Conservation (phyloP, 2,329 filamentous ascomycete species). For the Fusarium sp. region DNA sequence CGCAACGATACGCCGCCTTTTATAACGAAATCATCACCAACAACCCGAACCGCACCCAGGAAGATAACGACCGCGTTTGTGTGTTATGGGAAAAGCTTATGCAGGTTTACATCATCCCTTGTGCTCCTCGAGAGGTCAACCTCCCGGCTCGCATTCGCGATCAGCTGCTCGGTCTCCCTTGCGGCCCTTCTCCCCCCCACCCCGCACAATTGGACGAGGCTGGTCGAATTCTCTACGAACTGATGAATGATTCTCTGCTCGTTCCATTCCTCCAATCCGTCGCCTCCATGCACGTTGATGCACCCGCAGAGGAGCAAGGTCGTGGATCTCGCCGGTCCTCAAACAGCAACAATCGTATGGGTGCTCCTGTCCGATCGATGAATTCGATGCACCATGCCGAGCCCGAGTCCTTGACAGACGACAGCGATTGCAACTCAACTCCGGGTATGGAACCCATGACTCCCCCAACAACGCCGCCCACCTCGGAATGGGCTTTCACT, state of each 20-base stretch:
- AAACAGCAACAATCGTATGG: slow-evolving; percentile 51
- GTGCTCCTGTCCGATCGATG: slow-evolving; percentile 46
- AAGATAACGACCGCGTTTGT: slow-evolving; percentile 73
- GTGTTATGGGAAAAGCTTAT: slow-evolving; percentile 89
- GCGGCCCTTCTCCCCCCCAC: slow-evolving; percentile 72
- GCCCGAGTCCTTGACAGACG: slow-evolving; percentile 68
- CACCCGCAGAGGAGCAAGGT: slow-evolving; percentile 51
- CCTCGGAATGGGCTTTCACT: slow-evolving; percentile 65
- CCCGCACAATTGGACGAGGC: slow-evolving; percentile 84
- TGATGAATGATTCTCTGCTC: slow-evolving; percentile 97
- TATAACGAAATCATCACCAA: slow-evolving; percentile 58
- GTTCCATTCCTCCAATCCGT: slow-evolving; percentile 87
- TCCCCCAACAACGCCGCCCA: slow-evolving; percentile 77
- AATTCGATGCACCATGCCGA: slow-evolving; percentile 60
- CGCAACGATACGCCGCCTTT: slow-evolving; percentile 80
- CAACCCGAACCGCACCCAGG: slow-evolving; percentile 50
- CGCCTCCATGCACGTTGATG: slow-evolving; percentile 52
- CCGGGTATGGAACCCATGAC: slow-evolving; percentile 73
- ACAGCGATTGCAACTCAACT: slow-evolving; percentile 71
- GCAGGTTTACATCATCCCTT: slow-evolving; percentile 89
- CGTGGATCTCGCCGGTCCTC: slow-evolving; percentile 59
- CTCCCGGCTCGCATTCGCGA: slow-evolving; percentile 88
- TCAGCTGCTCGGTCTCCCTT: slow-evolving; percentile 69
- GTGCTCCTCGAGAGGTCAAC: slow-evolving; percentile 88
- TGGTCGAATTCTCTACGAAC: slow-evolving; percentile 87